phyloP scores from a whole-genome alignment of 2,329 filamentous ascomycete species.

The Fusarium dimerum region DNA sequence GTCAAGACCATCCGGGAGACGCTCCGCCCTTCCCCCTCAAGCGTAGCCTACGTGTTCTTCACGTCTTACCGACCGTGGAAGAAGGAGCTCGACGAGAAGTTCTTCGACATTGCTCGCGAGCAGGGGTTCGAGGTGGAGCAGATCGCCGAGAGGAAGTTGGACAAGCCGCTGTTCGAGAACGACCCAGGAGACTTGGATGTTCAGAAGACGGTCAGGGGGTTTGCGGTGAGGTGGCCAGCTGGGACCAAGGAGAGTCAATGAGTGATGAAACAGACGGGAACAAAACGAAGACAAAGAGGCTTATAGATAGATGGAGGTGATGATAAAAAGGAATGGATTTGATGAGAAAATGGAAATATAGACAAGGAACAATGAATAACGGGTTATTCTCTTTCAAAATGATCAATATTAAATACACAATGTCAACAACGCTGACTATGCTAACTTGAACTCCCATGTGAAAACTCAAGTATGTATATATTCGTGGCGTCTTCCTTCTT shows the following conservation, averaged over 20 bases:
- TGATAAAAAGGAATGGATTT: neutral
- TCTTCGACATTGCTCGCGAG: constrained; percentile 76
- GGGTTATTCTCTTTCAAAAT: neutral
- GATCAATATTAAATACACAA: no score
- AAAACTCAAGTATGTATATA: no score
- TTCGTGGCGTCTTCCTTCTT: no score
- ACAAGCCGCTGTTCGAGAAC: constrained; percentile 84
- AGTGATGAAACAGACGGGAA: neutral
- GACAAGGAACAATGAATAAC: neutral
- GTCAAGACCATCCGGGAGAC: constrained; percentile 70
- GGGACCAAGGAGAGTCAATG: constrained; percentile 23
- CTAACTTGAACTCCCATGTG: no score
- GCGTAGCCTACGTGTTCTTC: constrained; percentile 84
- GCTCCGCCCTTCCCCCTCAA: constrained; percentile 55
- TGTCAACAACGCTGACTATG: no score
- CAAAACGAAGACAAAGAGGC: neutral
- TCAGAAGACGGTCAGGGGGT: constrained; percentile 80
- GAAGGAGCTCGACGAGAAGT: constrained; percentile 77
- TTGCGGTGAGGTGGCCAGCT: constrained; percentile 67
- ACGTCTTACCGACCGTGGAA: constrained; percentile 94
- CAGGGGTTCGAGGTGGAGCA: constrained; percentile 76
- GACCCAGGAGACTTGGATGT: constrained; percentile 83
- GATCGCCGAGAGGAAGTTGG: constrained; percentile 78
- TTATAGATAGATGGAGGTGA: constrained; percentile 5
- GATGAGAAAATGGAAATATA: neutral